Evolutionary conservation across 148 eudicot genomes (phyloP).

Genomic region (Euryodendron excelsum): DNA sequence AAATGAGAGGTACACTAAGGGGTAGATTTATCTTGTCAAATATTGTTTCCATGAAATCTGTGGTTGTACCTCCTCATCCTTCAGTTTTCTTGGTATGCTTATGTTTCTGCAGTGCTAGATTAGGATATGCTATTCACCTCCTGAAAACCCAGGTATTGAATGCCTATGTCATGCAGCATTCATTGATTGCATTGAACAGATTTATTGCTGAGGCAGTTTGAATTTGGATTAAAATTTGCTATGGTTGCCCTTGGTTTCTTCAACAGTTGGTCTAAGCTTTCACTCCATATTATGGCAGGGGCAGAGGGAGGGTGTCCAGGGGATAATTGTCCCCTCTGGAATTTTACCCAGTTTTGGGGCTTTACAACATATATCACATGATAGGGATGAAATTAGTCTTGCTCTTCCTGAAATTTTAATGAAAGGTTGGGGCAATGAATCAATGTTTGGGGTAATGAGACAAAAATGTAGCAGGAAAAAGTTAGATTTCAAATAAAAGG

Average conservation of each 20-base stretch:
- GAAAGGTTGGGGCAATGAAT: no score
- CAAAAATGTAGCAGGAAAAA: no score
- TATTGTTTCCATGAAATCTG: background rate
- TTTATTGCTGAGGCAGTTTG: background rate
- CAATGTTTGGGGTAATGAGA: no score
- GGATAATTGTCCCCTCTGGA: no score
- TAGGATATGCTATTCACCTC: background rate
- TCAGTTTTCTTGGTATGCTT: background rate
- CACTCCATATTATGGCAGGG: no score
- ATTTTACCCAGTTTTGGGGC: no score
- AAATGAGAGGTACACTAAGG: background rate
- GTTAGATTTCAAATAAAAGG: no score
- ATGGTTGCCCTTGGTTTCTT: background rate
- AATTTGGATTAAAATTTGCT: background rate
- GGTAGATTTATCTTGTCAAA: background rate
- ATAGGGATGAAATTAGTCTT: no score
- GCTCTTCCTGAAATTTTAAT: no score
- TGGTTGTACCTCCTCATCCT: background rate
- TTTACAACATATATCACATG: no score
- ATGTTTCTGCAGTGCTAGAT: background rate
- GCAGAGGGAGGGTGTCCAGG: no score
- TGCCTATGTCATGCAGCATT: background rate
- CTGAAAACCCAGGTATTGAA: background rate
- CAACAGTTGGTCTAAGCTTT: no score
- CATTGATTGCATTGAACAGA: background rate